Conservation (phyloP, 257 asterid genomes). For the Solanum habrochaites region DNA sequence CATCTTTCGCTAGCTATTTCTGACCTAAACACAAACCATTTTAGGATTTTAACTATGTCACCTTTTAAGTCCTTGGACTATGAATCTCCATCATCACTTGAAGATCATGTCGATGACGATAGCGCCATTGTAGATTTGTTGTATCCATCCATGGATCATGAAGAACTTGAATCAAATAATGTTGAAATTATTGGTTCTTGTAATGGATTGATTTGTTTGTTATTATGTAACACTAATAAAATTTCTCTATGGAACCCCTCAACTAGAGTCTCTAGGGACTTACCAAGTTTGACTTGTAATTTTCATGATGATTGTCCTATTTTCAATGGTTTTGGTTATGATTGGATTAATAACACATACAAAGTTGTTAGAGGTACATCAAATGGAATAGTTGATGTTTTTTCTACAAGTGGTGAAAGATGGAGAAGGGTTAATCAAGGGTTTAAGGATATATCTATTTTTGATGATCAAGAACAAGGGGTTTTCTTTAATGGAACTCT, state of each 20-base stretch:
- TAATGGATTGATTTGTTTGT: neutral
- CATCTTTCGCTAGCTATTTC: neutral
- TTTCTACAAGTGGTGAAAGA: neutral
- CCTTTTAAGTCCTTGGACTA: neutral
- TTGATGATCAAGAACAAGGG: neutral
- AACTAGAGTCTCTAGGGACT: neutral
- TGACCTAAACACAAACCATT: neutral
- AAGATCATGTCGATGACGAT: neutral
- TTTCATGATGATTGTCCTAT: neutral
- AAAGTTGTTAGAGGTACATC: neutral
- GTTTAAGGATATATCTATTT: neutral
- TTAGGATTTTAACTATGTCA: neutral
- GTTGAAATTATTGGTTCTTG: neutral
- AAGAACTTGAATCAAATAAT: neutral
- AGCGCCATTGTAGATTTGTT: neutral
- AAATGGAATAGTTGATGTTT: neutral
- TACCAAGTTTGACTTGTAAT: neutral
- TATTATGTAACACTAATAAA: neutral
- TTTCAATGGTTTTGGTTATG: neutral
- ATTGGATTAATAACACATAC: neutral
- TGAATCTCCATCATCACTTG: neutral
- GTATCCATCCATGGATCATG: neutral
- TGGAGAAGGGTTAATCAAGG: neutral
- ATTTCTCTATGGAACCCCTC: neutral
- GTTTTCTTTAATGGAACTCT: neutral